Conservation (phyloP, 176 grass and related monocot species). For the Triticum aestivum region DNA sequence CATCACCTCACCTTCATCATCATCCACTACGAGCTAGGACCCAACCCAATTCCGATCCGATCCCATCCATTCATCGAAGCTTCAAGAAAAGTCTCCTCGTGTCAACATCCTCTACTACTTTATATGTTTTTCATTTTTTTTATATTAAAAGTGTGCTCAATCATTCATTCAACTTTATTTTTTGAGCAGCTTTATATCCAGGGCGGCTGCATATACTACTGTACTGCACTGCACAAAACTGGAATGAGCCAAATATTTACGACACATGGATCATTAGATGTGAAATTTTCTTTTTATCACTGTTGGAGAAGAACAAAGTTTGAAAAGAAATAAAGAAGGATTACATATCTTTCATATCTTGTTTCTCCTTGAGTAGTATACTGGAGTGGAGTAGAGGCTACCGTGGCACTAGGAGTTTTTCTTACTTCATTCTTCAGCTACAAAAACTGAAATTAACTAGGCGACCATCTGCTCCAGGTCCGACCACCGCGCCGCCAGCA, state of each 20-base stretch:
- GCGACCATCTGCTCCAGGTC: conserved; percentile 58
- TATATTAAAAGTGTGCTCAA: neutral
- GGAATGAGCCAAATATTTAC: neutral
- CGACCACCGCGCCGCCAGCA: conserved; percentile 45
- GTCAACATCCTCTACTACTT: neutral
- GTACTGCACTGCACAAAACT: neutral
- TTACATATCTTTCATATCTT: neutral
- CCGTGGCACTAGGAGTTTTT: too few relatives aligned
- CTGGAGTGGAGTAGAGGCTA: too few relatives aligned
- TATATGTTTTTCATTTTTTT: too few relatives aligned
- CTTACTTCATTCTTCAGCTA: neutral
- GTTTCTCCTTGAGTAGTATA: neutral
- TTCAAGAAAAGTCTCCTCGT: neutral
- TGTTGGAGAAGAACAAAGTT: neutral
- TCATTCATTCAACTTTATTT: neutral
- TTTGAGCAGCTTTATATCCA: too few relatives aligned
- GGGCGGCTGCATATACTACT: too few relatives aligned
- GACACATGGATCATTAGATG: neutral
- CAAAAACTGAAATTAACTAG: neutral
- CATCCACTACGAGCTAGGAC: neutral
- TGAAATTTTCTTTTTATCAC: neutral
- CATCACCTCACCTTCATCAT: neutral
- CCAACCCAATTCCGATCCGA: too few relatives aligned
- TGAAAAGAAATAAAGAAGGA: neutral
- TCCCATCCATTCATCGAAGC: too few relatives aligned